Evolutionary conservation across 805 yeast genomes (phyloP).

Genomic region (Starmerella powellii): DNA sequence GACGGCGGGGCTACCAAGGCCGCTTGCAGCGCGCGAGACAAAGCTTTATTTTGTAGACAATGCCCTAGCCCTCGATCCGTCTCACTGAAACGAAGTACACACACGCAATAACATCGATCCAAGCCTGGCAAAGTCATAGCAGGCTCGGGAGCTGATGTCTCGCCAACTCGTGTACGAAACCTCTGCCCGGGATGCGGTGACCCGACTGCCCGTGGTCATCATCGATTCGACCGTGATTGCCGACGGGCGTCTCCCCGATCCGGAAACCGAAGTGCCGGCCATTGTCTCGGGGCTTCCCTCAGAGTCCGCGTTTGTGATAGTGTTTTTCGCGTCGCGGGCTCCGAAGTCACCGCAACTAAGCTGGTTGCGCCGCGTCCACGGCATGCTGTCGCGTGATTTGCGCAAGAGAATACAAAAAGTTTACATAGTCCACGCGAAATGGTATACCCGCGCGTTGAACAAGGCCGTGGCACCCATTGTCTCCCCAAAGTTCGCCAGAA

Average conservation of each 20-base stretch:
- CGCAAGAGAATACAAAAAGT: constrained; percentile 47
- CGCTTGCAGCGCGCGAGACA: too few relatives aligned
- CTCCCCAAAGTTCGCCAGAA: constrained; percentile 35
- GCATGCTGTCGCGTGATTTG: constrained; percentile 44
- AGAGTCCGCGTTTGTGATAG: constrained; percentile 44
- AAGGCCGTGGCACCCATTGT: constrained; percentile 44
- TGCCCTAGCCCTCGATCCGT: too few relatives aligned
- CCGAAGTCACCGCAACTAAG: constrained; percentile 46
- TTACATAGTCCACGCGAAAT: constrained; percentile 78
- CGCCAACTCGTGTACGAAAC: constrained; percentile 14
- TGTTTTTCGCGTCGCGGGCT: constrained; percentile 76
- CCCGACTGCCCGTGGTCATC: constrained; percentile 61
- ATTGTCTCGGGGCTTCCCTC: constrained; percentile 47
- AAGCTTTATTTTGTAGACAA: too few relatives aligned
- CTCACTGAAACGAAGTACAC: too few relatives aligned
- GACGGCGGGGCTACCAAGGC: too few relatives aligned
- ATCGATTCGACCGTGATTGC: constrained; percentile 61
- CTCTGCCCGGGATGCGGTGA: constrained; percentile 42
- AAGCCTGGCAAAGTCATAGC: too few relatives aligned
- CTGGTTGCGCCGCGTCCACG: constrained; percentile 52
- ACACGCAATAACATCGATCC: too few relatives aligned
- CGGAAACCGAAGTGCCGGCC: constrained; percentile 43
- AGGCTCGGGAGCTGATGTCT: constrained; percentile 3
- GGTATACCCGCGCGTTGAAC: constrained; percentile 66
- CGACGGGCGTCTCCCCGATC: constrained; percentile 35